Evolutionary conservation across 2,329 filamentous ascomycete genomes (phyloP).

Genomic region (Paracamarosporium sp.): DNA sequence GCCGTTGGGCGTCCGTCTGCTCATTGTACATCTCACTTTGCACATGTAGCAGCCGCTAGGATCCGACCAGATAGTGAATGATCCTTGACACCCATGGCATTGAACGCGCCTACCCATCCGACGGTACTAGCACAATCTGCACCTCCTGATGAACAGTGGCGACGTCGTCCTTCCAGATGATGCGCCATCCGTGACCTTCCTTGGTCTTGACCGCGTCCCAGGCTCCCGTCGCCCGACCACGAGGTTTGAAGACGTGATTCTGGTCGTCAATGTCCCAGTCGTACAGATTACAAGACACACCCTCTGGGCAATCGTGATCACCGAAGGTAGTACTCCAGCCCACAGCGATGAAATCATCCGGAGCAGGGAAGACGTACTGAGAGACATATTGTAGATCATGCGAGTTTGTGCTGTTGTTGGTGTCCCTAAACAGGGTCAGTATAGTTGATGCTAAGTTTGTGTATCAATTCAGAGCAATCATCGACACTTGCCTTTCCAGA

Average conservation of each 20-base stretch:
- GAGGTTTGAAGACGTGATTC: neutral
- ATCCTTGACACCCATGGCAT: neutral
- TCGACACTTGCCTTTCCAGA: too few species aligned
- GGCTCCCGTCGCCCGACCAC: neutral
- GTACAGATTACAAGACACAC: neutral
- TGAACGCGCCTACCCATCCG: neutral
- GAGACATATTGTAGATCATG: neutral
- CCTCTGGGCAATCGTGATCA: neutral
- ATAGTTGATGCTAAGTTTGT: neutral
- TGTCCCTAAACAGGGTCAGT: neutral
- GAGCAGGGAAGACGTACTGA: neutral
- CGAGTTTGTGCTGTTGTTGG: neutral
- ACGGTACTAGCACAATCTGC: neutral
- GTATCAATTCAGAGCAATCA: neutral
- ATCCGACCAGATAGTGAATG: neutral
- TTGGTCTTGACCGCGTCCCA: slow-evolving; percentile 4
- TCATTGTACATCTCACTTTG: too few species aligned
- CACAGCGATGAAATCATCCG: neutral
- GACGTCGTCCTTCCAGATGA: neutral
- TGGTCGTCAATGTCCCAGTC: neutral
- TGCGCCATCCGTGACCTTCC: neutral
- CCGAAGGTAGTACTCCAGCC: neutral
- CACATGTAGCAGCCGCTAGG: neutral
- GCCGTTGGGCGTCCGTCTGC: too few species aligned
- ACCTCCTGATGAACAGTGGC: neutral